phyloP scores from a whole-genome alignment of 805 yeast species.

The Metschnikowia arizonensis region DNA sequence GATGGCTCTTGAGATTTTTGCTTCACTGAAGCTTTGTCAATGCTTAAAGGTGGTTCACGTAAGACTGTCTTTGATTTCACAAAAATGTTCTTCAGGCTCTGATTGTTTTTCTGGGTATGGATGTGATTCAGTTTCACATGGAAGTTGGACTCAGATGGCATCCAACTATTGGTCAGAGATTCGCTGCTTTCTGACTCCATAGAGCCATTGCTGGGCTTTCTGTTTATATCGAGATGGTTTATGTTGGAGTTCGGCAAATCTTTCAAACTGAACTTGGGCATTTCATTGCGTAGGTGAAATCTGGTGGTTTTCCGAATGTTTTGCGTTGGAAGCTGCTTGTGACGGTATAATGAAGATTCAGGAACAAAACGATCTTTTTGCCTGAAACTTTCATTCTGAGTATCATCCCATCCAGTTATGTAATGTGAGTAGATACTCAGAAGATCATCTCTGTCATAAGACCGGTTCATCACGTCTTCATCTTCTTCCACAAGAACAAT shows the following conservation, averaged over 20 bases:
- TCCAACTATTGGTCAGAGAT: slow-evolving; percentile 17
- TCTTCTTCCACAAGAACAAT: slow-evolving; percentile 43
- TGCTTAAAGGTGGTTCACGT: slow-evolving; percentile 1
- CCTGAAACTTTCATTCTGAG: background rate
- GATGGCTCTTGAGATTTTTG: background rate
- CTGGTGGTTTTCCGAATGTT: background rate
- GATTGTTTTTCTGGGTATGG: background rate
- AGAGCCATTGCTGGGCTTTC: slow-evolving; percentile 9
- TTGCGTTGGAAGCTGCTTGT: background rate
- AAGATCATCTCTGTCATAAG: slow-evolving; percentile 27
- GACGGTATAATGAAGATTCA: background rate
- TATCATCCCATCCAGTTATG: slow-evolving; percentile 18
- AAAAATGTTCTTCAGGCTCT: background rate
- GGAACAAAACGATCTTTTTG: background rate
- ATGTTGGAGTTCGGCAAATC: background rate
- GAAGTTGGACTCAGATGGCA: slow-evolving; percentile 17
- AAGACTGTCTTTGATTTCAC: background rate
- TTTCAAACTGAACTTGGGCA: background rate
- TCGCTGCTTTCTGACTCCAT: slow-evolving; percentile 14
- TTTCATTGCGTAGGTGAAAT: background rate
- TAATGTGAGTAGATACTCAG: slow-evolving; percentile 42
- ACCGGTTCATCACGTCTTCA: slow-evolving; percentile 21
- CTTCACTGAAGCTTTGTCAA: background rate
- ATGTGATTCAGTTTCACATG: slow-evolving; percentile 7
- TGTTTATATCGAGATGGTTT: background rate